These are phyloP conservation scores for Croton setiger DNA, from an alignment of 441 rosid species.

Conservation along the genomic window DNA sequence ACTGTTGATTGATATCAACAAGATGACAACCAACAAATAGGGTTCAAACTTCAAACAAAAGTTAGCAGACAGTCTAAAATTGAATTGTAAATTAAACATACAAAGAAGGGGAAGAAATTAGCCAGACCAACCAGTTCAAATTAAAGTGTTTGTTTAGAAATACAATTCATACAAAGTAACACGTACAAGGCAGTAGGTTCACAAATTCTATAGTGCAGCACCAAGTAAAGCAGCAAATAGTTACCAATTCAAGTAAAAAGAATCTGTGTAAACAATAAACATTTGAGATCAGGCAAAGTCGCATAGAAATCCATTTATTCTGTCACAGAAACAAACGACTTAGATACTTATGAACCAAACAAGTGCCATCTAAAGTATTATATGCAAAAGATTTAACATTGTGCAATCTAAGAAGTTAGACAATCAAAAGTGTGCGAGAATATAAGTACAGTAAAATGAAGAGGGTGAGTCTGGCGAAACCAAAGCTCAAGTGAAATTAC, in stretches of 20 bases:
- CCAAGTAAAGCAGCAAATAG: not conserved
- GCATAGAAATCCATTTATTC: not conserved
- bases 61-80: not conserved
- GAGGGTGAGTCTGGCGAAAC: no score
- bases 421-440: no score
- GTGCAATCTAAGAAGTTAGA: no score
- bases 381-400: not conserved
- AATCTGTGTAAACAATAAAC: not conserved
- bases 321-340: not conserved
- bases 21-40: not conserved
- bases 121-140: not conserved
- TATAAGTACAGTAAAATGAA: no score
- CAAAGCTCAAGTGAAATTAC: slow-evolving; percentile 27
- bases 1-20: not conserved
- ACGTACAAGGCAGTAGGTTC: not conserved
- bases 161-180: not conserved
- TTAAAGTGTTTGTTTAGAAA: not conserved
- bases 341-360: not conserved
- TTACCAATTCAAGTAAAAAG: not conserved
- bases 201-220: not conserved
- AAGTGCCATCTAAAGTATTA: not conserved
- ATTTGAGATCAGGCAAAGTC: not conserved
- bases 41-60: not conserved
- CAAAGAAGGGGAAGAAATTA: not conserved
- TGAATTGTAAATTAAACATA: not conserved